Evolutionary conservation across 768 basidiomycete genomes (phyloP), one percentile per base, ranked within the genome.

Genomic region (Myochromella boudieri): DNA sequence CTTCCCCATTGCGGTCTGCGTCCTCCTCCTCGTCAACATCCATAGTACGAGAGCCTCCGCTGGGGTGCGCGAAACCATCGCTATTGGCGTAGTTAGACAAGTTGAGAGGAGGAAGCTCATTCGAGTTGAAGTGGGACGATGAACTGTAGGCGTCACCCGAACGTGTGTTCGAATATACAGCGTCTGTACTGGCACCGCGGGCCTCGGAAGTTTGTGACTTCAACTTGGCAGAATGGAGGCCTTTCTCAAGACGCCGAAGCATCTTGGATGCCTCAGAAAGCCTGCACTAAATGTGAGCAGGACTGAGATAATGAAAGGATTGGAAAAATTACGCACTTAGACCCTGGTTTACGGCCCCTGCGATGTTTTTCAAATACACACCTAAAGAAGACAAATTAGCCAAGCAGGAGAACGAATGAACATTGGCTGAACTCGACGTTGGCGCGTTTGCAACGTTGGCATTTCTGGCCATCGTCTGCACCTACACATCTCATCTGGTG

Each of bases 281-380:
- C 65, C 90, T 91, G 54, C 17, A 42, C 14, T 31, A 38, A 42
- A 20, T 38, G 29, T 36, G 54, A 37, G 49, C 9, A 7, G 15
- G 3, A 42, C 36, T 36, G 28, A 59, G 40, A 38, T 58, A 51
- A 14, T 51, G 33, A 28, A 37, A 42, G 24, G 18, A 25, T 39
- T 28, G 27, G 32, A 47, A 46, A 27, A 39, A 49, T 49, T 36
- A 66, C 74, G 20, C 64, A 92, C 91, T 92, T 93, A 68, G 90
- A 91, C 57, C 90, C 91, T 14, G 90, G 90, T 59, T 93, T 93
- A 46, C 90, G 81, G 33, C 90, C 90, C 26, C 90, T 82, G 44
- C 91, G 80, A 66, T 93, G 90, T 65, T 92, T 93, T 70, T 93
- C 90, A 57, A 93, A 93, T 26, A 91, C 54, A 58, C 90, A 91